These are phyloP conservation scores for Globisporangium apiculatum DNA, from an alignment of 352 stramenopile species.

Conservation along the genomic window DNA sequence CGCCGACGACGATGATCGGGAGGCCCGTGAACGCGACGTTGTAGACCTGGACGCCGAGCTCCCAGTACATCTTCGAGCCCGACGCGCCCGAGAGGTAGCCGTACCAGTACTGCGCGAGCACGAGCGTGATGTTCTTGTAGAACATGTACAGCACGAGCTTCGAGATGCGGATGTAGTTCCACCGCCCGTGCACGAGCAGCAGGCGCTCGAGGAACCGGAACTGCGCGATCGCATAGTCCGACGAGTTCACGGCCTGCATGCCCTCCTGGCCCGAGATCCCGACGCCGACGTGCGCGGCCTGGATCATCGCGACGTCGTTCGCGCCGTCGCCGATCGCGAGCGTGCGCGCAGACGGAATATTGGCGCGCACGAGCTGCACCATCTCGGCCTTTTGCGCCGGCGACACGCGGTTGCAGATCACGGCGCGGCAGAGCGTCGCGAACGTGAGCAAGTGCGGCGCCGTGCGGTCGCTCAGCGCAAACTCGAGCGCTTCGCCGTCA, in stretches of 20 bases:
- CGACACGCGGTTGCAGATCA: constrained; percentile 84
- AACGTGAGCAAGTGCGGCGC: constrained; percentile 59
- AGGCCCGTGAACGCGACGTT: constrained; percentile 93
- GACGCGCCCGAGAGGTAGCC: constrained; percentile 92
- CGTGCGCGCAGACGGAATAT: constrained; percentile 57
- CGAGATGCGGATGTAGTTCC: constrained; percentile 91
- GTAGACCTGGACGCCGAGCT: constrained; percentile 85
- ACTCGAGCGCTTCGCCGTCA: constrained; percentile 64
- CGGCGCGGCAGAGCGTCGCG: constrained; percentile 54
- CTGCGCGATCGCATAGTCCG: constrained; percentile 92
- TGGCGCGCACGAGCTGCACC: constrained; percentile 57
- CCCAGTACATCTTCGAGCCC: constrained; percentile 81
- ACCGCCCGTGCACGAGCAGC: constrained; percentile 90
- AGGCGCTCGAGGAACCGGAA: constrained; percentile 91
- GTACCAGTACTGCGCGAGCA: constrained; percentile 88
- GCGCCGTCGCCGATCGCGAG: constrained; percentile 93
- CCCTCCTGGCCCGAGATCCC: constrained; percentile 92
- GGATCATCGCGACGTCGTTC: constrained; percentile 96
- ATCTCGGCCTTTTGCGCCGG: constrained; percentile 83
- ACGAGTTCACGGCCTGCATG: constrained; percentile 92
- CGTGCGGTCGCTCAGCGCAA: constrained; percentile 39
- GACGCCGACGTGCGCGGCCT: constrained; percentile 89
- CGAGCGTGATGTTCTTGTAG: constrained; percentile 94
- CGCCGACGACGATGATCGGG: constrained; percentile 85
- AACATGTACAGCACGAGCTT: constrained; percentile 93